phyloP scores from a whole-genome alignment of 106 monocot genomes.

The Dendrobium catenatum region DNA sequence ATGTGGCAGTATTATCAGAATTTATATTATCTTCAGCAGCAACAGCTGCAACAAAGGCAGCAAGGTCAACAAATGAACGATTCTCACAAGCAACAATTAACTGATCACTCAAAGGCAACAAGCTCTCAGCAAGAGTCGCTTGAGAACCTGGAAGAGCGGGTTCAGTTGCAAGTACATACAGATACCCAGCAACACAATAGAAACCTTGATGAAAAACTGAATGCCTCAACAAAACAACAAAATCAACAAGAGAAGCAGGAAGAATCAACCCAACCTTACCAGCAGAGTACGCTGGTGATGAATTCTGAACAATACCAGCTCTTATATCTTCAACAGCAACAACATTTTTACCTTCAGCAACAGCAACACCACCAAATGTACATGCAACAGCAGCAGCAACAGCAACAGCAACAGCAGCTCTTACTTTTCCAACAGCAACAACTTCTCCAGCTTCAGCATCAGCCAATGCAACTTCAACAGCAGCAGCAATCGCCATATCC shows the following conservation, averaged over 20 bases:
- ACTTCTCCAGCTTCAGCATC: conserved; percentile 11
- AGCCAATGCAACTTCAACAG: conserved; percentile 15
- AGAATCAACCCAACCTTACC: conserved; percentile 12
- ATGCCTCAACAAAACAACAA: background rate
- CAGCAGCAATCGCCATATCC: conserved; percentile 24
- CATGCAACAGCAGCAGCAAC: conserved; percentile 26
- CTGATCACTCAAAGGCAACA: conserved; percentile 13
- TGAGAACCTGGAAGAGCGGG: conserved; percentile 10
- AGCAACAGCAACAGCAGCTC: conserved; percentile 4
- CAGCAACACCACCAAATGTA: conserved; percentile 13
- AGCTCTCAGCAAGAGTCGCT: conserved; percentile 11
- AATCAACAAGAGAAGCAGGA: conserved; percentile 9
- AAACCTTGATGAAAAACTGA: conserved; percentile 3
- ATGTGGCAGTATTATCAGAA: conserved; percentile 74
- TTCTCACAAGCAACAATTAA: conserved; percentile 17
- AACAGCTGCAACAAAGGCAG: conserved; percentile 32
- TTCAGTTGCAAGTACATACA: background rate
- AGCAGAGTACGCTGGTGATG: conserved; percentile 17
- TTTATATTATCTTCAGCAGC: conserved; percentile 46
- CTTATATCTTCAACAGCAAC: conserved; percentile 25
- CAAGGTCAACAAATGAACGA: conserved; percentile 23
- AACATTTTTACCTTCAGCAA: conserved; percentile 14
- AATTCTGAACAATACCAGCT: conserved; percentile 21
- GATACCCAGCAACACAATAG: background rate
- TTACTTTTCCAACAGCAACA: conserved; percentile 20